phyloP scores from a whole-genome alignment of 1,284 basidiomycete genomes.

The Microbotryum scabiosae region DNA sequence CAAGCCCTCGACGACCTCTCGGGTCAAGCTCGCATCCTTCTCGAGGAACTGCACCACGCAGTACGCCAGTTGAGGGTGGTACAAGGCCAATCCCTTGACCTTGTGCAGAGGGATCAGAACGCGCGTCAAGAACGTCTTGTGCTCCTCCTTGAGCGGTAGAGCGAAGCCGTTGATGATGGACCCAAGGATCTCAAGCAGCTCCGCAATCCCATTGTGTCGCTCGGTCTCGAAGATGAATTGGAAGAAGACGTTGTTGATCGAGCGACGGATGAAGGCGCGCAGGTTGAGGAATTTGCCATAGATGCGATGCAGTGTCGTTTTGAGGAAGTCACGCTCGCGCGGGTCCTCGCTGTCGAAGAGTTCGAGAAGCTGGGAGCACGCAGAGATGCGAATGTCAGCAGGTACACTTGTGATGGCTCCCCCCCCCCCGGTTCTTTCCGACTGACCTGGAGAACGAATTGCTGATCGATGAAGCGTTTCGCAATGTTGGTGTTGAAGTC shows the following conservation, averaged over 20 bases:
- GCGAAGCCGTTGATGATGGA: conserved; percentile 99
- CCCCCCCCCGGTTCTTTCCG: background rate
- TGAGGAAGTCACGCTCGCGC: conserved; percentile 96
- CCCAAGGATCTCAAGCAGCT: conserved; percentile 94
- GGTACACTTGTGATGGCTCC: background rate
- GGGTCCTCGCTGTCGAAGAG: conserved; percentile 99
- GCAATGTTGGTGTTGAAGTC: conserved; percentile 99
- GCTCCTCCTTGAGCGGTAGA: conserved; percentile 95
- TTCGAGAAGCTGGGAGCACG: conserved; percentile 62
- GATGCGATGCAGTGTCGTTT: conserved; percentile 97
- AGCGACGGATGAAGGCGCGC: conserved; percentile 95
- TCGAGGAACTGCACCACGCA: conserved; percentile 99
- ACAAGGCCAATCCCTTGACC: conserved; percentile 90
- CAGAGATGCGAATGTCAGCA: background rate
- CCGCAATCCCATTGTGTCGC: conserved; percentile 97
- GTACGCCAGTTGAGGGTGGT: conserved; percentile 97
- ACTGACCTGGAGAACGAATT: conserved; percentile 68
- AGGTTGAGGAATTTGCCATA: conserved; percentile 99
- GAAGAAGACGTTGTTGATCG: conserved; percentile 99
- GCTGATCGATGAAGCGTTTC: conserved; percentile 94
- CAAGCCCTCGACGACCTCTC: conserved; percentile 91
- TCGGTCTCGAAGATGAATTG: conserved; percentile 98
- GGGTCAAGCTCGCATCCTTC: conserved; percentile 85
- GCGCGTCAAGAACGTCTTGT: conserved; percentile 94
- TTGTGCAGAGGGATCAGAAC: conserved; percentile 97